phyloP scores from a whole-genome alignment of 2,329 filamentous ascomycete genomes.

The Paraphaeosphaeria sporulosa region DNA sequence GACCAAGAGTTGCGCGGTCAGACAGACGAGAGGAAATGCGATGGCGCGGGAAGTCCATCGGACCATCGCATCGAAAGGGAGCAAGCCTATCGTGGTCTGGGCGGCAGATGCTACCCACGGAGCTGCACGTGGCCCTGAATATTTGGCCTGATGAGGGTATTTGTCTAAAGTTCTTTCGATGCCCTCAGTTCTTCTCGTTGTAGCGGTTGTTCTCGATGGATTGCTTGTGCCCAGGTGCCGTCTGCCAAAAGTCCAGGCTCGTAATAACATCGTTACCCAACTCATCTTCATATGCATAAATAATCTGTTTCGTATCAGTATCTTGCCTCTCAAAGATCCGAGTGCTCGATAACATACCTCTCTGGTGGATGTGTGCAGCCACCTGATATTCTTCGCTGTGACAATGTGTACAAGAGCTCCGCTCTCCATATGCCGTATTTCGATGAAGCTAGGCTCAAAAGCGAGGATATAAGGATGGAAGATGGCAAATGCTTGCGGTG shows the following conservation, averaged over 20 bases:
- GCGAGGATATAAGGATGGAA: slow-evolving; percentile 97
- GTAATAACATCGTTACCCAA: slow-evolving; percentile 91
- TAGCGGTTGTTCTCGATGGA: slow-evolving; percentile 35
- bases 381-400: slow-evolving; percentile 94
- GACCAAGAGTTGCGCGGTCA: background rate
- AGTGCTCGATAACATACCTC: slow-evolving; percentile 68
- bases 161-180: background rate
- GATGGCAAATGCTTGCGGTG: slow-evolving; percentile 88
- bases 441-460: slow-evolving; percentile 97
- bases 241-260: slow-evolving; percentile 90
- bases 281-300: slow-evolving; percentile 98
- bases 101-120: background rate
- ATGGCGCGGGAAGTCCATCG: background rate
- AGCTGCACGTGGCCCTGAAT: background rate
- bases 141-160: background rate
- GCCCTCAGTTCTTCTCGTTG: slow-evolving; percentile 36
- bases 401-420: slow-evolving; percentile 92
- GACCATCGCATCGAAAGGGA: background rate
- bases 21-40: background rate
- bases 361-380: slow-evolving; percentile 95
- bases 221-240: slow-evolving; percentile 37
- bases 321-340: background rate
- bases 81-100: background rate
- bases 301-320: slow-evolving; percentile 68
- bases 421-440: slow-evolving; percentile 93